Conservation (phyloP, 768 basidiomycete genomes). For the Rhodotorula kratochvilovae region DNA sequence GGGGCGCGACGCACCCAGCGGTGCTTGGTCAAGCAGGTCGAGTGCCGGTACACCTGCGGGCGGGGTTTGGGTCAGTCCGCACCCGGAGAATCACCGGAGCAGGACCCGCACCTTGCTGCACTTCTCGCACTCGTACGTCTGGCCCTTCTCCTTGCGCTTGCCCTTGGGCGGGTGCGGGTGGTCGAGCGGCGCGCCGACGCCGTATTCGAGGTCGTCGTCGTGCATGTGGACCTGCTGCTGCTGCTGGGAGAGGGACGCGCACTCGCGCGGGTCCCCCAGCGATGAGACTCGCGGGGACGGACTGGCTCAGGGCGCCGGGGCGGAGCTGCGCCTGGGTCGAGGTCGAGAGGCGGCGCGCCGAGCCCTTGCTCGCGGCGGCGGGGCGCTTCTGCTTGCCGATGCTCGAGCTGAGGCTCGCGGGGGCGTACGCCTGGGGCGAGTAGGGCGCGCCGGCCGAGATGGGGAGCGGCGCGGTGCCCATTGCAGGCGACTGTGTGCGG, state of each 20-base stretch:
- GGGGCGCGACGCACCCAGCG: constrained; percentile 66
- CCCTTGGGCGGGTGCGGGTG: not conserved
- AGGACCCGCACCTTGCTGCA: constrained; percentile 63
- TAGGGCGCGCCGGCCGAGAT: not conserved
- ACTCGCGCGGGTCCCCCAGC: not conserved
- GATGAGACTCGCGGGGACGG: not conserved
- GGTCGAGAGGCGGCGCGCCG: constrained; percentile 17
- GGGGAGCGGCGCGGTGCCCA: not conserved
- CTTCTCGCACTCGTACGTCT: constrained; percentile 70
- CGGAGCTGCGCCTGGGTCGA: constrained; percentile 5
- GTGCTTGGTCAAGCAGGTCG: constrained; percentile 92
- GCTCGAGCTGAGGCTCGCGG: constrained; percentile 9
- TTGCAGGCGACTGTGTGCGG: not conserved
- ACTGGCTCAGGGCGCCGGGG: not conserved
- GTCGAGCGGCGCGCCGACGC: not conserved
- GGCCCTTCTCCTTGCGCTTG: constrained; percentile 65
- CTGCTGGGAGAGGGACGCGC: not conserved
- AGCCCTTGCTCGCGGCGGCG: not conserved
- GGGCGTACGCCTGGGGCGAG: not conserved
- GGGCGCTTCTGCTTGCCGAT: constrained; percentile 31
- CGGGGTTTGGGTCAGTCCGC: constrained; percentile 32
- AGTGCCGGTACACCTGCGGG: constrained; percentile 56
- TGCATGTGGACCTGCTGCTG: not conserved
- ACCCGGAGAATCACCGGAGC: not conserved
- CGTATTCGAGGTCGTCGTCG: constrained; percentile 41